Evolutionary conservation across 331 rosid species (phyloP).

Genomic region (Stylosanthes scabra): DNA sequence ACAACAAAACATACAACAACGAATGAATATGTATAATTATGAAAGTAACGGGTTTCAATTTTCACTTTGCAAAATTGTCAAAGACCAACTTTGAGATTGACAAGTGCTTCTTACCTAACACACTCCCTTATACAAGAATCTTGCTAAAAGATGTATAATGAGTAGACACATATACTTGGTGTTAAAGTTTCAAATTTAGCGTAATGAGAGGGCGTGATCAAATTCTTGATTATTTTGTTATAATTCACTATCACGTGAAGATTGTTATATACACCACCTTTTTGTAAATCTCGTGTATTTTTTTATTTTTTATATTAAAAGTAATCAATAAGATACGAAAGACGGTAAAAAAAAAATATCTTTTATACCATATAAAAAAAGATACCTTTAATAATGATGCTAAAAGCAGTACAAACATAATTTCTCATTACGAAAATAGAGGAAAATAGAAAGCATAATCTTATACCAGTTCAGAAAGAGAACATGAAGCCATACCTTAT

Average conservation of each 20-base stretch:
- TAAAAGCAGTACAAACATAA: no score
- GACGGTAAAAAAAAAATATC: no score
- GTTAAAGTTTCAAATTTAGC: constrained; percentile 6
- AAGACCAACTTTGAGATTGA: background rate
- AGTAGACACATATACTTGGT: background rate
- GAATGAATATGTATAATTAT: background rate
- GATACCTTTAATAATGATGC: no score
- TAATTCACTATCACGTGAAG: background rate
- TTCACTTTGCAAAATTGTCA: constrained; percentile 8
- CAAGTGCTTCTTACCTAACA: constrained; percentile 1
- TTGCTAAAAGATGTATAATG: constrained; percentile 9
- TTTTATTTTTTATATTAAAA: no score
- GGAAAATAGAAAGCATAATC: constrained; percentile 34
- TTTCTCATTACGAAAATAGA: background rate
- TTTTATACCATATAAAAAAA: no score
- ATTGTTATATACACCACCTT: no score
- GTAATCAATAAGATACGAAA: no score
- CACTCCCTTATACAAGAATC: background rate
- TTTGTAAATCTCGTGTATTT: no score
- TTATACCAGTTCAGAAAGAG: constrained; percentile 3
- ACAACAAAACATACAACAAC: constrained; percentile 23
- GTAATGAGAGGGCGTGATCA: background rate
- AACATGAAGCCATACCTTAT: constrained; percentile 60
- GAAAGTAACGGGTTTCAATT: constrained; percentile 7
- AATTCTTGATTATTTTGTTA: constrained; percentile 21